Conservation (phyloP, 2,329 filamentous ascomycete species). For the Fusarium chlamydosporum region DNA sequence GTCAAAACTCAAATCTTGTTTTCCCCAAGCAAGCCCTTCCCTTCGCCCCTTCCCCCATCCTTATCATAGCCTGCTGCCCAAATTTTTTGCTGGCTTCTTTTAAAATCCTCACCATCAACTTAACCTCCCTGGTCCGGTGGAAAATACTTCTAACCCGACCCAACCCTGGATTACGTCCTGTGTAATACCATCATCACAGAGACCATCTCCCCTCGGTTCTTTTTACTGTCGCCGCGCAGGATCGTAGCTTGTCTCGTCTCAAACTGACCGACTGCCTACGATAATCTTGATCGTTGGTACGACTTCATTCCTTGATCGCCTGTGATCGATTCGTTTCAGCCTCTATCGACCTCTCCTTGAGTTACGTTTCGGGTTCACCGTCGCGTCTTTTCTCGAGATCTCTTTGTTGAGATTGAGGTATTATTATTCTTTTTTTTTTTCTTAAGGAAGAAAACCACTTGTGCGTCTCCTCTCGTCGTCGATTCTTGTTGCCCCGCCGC, state of each 20-base stretch:
- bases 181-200: constrained; percentile 52
- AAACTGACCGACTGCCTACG: constrained; percentile 46
- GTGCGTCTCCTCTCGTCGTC: constrained; percentile 32
- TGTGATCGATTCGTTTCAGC: constrained; percentile 48
- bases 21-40: constrained; percentile 39
- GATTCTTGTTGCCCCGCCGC: constrained; percentile 44
- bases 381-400: constrained; percentile 46
- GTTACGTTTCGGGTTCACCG: constrained; percentile 44
- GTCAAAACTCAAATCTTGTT: constrained; percentile 28
- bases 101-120: constrained; percentile 57
- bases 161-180: constrained; percentile 54
- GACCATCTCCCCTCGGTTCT: constrained; percentile 49
- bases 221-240: constrained; percentile 49
- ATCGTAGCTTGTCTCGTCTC: constrained; percentile 55
- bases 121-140: constrained; percentile 57
- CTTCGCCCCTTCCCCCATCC: constrained; percentile 52
- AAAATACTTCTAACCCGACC: constrained; percentile 54
- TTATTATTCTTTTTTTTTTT: constrained; percentile 28
- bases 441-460: constrained; percentile 22
- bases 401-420: constrained; percentile 35
- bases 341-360: constrained; percentile 46
- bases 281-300: constrained; percentile 45
- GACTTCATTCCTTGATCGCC: constrained; percentile 52
- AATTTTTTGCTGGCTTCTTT: constrained; percentile 55
- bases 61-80: constrained; percentile 57